Conservation (phyloP, 2,329 filamentous ascomycete genomes). For the Clarireedia monteithiana region DNA sequence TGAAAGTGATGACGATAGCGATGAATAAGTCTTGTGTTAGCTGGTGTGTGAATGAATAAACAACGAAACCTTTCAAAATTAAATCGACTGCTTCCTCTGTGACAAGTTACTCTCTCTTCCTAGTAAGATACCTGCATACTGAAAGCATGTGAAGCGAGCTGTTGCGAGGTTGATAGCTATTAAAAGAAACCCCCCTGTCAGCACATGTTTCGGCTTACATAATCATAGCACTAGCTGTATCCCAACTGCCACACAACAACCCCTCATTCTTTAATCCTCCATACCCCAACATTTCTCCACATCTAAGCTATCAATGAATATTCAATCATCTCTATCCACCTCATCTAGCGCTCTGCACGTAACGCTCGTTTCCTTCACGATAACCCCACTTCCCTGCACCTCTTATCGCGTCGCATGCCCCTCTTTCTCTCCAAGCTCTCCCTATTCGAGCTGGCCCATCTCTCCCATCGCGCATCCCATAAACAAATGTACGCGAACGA, state of each 20-base stretch:
- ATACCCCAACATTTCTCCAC: conserved; percentile 2
- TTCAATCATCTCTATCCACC: background rate
- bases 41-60: background rate
- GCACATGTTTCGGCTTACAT: background rate
- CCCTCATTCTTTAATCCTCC: conserved; percentile 1
- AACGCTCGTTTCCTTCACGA: background rate
- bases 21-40: conserved; percentile 3
- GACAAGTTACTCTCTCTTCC: too few species aligned
- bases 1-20: background rate
- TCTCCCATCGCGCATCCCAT: background rate
- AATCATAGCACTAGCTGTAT: background rate
- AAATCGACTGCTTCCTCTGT: background rate
- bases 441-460: background rate
- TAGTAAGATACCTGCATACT: too few species aligned
- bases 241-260: background rate
- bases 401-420: background rate
- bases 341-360: background rate
- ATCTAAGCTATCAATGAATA: background rate
- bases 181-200: too few species aligned
- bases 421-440: background rate
- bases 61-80: background rate
- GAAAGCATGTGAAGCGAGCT: too few species aligned
- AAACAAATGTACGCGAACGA: background rate
- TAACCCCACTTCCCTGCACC: background rate
- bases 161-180: too few species aligned